Percentiles rank a stretch among this genome's conserved stretches.
Conservation (phyloP, 192 early-diverging fungal genomes). For the Linnemannia zychae region DNA sequence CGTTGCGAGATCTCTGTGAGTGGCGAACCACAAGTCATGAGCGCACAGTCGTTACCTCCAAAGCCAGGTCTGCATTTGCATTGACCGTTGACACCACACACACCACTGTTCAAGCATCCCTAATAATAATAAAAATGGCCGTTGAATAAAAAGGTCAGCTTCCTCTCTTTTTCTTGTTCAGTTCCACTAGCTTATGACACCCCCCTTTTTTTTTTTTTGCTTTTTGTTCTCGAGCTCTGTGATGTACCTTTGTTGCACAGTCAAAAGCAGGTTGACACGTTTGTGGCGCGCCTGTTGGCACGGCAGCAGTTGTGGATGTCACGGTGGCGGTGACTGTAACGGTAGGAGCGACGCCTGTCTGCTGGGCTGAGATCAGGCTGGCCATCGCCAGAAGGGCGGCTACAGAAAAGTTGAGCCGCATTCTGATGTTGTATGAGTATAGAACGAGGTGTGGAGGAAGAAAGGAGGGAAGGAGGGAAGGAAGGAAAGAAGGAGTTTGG, state of each 20-base stretch:
- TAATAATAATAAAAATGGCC: background rate
- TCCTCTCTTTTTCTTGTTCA: too few relatives aligned
- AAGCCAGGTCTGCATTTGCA: constrained; percentile 44
- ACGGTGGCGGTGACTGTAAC: constrained; percentile 12
- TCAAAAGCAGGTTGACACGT: constrained; percentile 35
- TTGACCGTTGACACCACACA: background rate
- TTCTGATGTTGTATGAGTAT: background rate
- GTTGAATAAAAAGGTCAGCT: too few relatives aligned
- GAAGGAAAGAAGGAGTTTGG: background rate
- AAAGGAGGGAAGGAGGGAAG: background rate
- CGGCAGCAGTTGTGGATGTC: constrained; percentile 1
- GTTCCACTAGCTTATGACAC: too few relatives aligned
- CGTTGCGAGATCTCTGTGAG: constrained; percentile 26
- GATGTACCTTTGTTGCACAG: constrained; percentile 12
- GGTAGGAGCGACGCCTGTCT: background rate
- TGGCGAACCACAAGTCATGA: constrained; percentile 38
- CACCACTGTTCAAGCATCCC: constrained; percentile 46
- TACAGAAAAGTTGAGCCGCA: background rate
- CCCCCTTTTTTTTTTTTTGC: too few relatives aligned
- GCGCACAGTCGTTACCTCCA: constrained; percentile 39
- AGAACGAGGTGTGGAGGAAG: background rate
- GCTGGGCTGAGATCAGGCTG: constrained; percentile 1
- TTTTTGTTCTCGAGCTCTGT: too few relatives aligned
- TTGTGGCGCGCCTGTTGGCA: constrained; percentile 8
- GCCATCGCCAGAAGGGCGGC: background rate